Conservation (phyloP, 768 basidiomycete genomes). For the Termitomyces sp. region DNA sequence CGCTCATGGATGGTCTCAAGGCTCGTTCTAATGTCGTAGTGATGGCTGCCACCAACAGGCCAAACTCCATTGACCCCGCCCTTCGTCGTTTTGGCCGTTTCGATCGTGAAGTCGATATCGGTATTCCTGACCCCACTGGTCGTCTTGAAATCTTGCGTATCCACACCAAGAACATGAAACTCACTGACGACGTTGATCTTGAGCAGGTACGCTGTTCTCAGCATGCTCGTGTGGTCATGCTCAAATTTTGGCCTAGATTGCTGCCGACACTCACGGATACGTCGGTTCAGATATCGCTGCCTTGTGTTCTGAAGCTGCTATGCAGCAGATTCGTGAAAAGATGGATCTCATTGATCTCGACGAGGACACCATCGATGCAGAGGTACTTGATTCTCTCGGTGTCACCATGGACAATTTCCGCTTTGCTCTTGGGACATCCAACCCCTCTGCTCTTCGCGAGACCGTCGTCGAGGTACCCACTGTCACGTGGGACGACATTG, state of each 20-base stretch:
- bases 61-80: constrained; percentile 99
- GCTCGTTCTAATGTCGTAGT: constrained; percentile 99
- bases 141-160: constrained; percentile 98
- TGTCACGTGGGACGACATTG: constrained; percentile 98
- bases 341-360: constrained; percentile 97
- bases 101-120: constrained; percentile 99
- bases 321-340: constrained; percentile 99
- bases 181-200: constrained; percentile 93
- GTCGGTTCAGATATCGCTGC: constrained; percentile 98
- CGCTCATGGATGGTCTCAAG: constrained; percentile 98
- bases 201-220: constrained; percentile 61
- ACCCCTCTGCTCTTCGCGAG: constrained; percentile 98
- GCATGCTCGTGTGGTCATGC: background rate
- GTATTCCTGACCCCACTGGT: constrained; percentile 98
- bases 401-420: constrained; percentile 99
- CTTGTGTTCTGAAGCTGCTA: constrained; percentile 97
- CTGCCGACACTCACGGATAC: constrained; percentile 98
- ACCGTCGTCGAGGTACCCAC: constrained; percentile 99
- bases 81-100: constrained; percentile 98
- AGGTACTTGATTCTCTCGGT: constrained; percentile 97
- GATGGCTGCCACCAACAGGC: constrained; percentile 98
- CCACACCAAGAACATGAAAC: constrained; percentile 99
- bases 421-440: constrained; percentile 94
- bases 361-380: constrained; percentile 98
- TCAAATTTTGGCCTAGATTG: constrained; percentile 60